Evolutionary conservation across 2,329 filamentous ascomycete genomes (phyloP), one percentile per base, ranked within the genome.

Genomic region (Calonectria fujianensis): DNA sequence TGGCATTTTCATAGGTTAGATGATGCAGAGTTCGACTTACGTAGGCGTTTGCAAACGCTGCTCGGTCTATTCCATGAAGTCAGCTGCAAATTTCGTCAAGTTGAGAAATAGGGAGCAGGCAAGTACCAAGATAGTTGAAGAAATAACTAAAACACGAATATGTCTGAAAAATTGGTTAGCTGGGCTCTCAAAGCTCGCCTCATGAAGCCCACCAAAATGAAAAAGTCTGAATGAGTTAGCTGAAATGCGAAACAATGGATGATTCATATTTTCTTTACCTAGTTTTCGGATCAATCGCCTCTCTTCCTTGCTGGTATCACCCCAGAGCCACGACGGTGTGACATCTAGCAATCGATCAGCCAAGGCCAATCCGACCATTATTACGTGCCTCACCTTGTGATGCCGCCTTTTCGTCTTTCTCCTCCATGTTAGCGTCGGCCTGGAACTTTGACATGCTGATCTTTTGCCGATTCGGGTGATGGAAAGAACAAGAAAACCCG

Each of bases 1-100:
- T 18, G 32, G 51, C 24, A 29, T 45, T 48, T n/a, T n/a, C 4
- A 16, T 41, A 4, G 4, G 4, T 31, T 14, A 20, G 41, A 13
- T 51, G 31, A n/a, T 50, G 9, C 24, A 35, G n/a, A 27, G 7
- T 16, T 14, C 5, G 11, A 63, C 54, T 51, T 35, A 70, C 69
- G 14, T 71, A 71, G 35, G 69, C 69, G 29, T 71, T 71, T 18
- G 69, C 69, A 61, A 71, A 71, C 5, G 69, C 59, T 24, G 57
- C 57, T 41, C 69, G 59, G 18, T 71, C 69, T 71, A 41, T 41
- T 16, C 1, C 13, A n/a, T 31, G 13, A 37, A 20, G 39, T 61
- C 1, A 24, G 31, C 31, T n/a, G 29, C 11, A 18, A 4, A 14
- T 37, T 3, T 20, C 14, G 11, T 29, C 7, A n/a, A 20, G 4